phyloP scores from a whole-genome alignment of 225 moss, liverwort and hornwort genomes.

The Thuidium tamariscinum region DNA sequence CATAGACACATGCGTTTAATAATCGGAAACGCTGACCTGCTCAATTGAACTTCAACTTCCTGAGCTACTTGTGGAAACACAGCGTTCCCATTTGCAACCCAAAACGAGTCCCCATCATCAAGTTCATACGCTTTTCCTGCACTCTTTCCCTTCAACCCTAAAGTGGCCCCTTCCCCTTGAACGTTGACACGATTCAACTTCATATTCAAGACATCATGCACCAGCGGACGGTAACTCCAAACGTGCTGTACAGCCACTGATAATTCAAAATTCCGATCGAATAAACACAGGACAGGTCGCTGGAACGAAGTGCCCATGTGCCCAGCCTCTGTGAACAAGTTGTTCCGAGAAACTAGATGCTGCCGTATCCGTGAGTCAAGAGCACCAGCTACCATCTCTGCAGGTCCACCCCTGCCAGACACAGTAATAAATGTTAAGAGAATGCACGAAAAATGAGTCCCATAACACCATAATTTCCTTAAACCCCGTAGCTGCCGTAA shows the following conservation, averaged over 20 bases:
- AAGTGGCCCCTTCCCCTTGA: conserved; percentile 56
- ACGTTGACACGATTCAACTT: conserved; percentile 87
- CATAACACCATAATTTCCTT: neutral
- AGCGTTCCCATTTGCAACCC: conserved; percentile 76
- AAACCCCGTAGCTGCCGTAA: neutral
- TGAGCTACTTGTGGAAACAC: conserved; percentile 87
- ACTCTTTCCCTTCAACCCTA: conserved; percentile 50
- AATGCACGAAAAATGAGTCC: neutral
- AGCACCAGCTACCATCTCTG: conserved; percentile 88
- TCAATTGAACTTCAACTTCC: conserved; percentile 66
- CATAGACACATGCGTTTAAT: neutral
- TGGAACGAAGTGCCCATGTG: conserved; percentile 92
- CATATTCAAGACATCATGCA: conserved; percentile 90
- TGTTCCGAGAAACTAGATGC: conserved; percentile 90
- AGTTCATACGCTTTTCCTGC: conserved; percentile 79
- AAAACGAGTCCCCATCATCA: conserved; percentile 80
- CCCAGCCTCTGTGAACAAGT: conserved; percentile 93
- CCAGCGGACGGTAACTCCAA: conserved; percentile 92
- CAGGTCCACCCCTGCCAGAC: conserved; percentile 72
- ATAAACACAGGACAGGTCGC: conserved; percentile 83
- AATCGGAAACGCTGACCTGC: conserved; percentile 19
- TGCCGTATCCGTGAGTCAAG: conserved; percentile 80
- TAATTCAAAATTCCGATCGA: conserved; percentile 91
- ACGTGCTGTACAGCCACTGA: conserved; percentile 93
- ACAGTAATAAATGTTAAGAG: neutral